phyloP scores from a whole-genome alignment of 1,139 yeast species.

The Geotrichum carabidarum region DNA sequence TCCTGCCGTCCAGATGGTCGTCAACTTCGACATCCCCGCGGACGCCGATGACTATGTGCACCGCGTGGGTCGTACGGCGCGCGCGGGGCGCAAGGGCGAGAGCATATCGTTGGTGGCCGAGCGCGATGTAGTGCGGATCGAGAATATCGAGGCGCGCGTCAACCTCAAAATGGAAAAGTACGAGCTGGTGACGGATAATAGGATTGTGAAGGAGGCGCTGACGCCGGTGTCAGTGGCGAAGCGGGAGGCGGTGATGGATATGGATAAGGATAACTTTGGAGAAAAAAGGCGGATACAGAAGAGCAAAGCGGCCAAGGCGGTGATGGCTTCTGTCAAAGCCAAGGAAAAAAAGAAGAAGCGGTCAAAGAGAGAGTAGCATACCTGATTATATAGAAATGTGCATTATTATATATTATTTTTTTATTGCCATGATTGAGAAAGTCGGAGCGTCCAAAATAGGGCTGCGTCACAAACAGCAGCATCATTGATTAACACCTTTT shows the following conservation, averaged over 20 bases:
- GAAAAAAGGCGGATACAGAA: conserved; percentile 58
- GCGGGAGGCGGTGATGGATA: conserved; percentile 84
- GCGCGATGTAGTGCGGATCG: conserved; percentile 72
- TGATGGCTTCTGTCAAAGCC: neutral
- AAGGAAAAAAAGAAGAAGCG: conserved; percentile 1
- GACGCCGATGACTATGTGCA: conserved; percentile 96
- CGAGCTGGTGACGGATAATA: conserved; percentile 65
- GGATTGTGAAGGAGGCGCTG: conserved; percentile 62
- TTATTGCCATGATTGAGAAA: too few relatives aligned
- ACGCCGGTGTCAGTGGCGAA: conserved; percentile 72
- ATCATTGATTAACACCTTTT: too few relatives aligned
- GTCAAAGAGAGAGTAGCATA: neutral
- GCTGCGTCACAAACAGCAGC: too few relatives aligned
- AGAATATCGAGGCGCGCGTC: conserved; percentile 81
- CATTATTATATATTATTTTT: too few relatives aligned
- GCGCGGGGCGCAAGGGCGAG: conserved; percentile 85
- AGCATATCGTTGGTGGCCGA: conserved; percentile 74
- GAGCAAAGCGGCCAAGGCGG: conserved; percentile 34
- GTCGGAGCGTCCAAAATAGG: too few relatives aligned
- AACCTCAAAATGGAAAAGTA: conserved; percentile 71
- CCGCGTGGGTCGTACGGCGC: conserved; percentile 99
- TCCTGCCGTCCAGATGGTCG: conserved; percentile 81
- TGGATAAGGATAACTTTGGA: conserved; percentile 88
- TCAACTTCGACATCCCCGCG: conserved; percentile 89
- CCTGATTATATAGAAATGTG: too few relatives aligned